Percentiles rank a stretch among this genome's conserved stretches.
phyloP scores from a whole-genome alignment of 768 basidiomycete genomes.

The Pleurotus djamor region DNA sequence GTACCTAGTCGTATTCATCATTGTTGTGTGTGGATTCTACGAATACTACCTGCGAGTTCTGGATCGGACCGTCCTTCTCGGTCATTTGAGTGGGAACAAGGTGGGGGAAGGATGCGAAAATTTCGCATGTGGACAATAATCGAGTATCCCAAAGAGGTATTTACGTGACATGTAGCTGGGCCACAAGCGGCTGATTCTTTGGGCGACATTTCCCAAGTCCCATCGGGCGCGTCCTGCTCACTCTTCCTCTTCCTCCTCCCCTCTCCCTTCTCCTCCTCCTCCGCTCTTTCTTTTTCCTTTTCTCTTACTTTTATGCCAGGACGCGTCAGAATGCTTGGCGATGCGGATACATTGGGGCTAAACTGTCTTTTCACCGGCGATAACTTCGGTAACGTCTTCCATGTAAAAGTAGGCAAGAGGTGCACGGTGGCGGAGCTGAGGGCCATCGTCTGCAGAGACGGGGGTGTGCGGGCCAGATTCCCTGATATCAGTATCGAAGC shows the following conservation, averaged over 20 bases:
- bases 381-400: conserved; percentile 1
- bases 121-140: background rate
- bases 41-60: conserved; percentile 5
- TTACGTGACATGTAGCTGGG: conserved; percentile 3
- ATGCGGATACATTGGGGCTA: conserved; percentile 1
- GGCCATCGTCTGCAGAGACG: conserved; percentile 7
- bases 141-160: conserved; percentile 3
- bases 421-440: conserved; percentile 8
- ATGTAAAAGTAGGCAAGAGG: conserved; percentile 3
- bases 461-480: conserved; percentile 4
- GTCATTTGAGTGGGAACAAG: background rate
- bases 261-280: background rate
- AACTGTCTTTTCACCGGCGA: conserved; percentile 6
- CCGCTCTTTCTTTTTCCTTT: background rate
- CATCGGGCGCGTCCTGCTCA: conserved; percentile 6
- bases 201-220: conserved; percentile 2
- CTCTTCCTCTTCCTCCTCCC: background rate
- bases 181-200: conserved; percentile 6
- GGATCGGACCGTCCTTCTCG: background rate
- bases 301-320: conserved; percentile 1
- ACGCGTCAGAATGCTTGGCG: conserved; percentile 7
- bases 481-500: conserved; percentile 3
- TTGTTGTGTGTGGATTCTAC: conserved; percentile 9
- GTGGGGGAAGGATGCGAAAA: background rate
- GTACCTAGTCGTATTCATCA: conserved; percentile 6